Base-by-base conservation (phyloP, 2,329 filamentous ascomycete species). In the Mycocentrospora acerina region DNA sequence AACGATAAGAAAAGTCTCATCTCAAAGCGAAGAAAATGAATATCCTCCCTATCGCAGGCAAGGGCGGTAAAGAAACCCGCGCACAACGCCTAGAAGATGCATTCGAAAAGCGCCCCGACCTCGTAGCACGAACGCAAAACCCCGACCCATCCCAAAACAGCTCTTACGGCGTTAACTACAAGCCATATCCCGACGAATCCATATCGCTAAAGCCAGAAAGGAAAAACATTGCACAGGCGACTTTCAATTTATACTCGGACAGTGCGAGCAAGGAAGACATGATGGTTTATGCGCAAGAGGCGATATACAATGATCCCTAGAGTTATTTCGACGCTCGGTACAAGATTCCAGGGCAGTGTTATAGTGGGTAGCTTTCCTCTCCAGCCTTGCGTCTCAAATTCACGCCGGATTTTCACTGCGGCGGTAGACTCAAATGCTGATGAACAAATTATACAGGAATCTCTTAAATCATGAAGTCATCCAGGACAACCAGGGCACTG, bases 281-380 rank as follows among this genome's bases (percentile, higher is more conserved):
- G 69, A 57, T 64, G 29, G 73, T 76, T 1, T 78, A 76, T 45
- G 69, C 70, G 3, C 60, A 68, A 28, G 63, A 72, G 33, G 60
- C 70, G 2, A 57, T 75, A 16, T 74, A 75, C 44, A 72, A 76
- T 37, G 72, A 76, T 46, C 70, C 71, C 1, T 73, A 67, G 54
- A 72, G 69, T 43, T 76, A 72, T 46, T 76, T 71, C 47, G 72
- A 77, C 51, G 75, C 70, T 0, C 54, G 72, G 35, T 75, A 73
- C 43, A 77, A 76, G 50, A 76, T 77, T 41, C 72, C 72, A 2
- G 72, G 73, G 7, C 71, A 77, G 48, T 77, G 73, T 72, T 76
- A 71, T 46, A 71, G 69, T 58, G 51, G 3, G 48, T 37, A n/a
- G n/a, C 4, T 8, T 9, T 33, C 7, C 29, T 16, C n/a, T 27